Percentiles rank a stretch among this genome's conserved stretches.
phyloP scores from a whole-genome alignment of 2,329 filamentous ascomycete genomes.

The Diaporthe humulicola region DNA sequence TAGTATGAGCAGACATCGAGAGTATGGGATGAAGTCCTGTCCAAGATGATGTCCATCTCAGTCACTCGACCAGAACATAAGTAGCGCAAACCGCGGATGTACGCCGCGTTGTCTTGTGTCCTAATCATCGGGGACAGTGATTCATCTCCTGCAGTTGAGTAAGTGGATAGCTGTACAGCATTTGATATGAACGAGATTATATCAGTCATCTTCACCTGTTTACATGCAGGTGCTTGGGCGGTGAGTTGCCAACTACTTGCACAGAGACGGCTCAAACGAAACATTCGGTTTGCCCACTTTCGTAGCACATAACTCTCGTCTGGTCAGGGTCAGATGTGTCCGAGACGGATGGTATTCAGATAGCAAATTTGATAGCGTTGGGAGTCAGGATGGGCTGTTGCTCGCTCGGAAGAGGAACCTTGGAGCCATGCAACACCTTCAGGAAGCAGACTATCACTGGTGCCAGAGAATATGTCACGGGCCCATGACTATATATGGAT shows the following conservation, averaged over 20 bases:
- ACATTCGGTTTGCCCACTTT: neutral
- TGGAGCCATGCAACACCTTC: too few relatives aligned
- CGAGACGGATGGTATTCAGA: neutral
- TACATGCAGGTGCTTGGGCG: neutral
- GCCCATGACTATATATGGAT: too few relatives aligned
- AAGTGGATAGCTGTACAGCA: neutral
- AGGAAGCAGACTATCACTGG: neutral
- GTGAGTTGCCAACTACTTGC: neutral
- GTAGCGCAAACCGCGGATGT: neutral
- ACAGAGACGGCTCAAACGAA: too few relatives aligned
- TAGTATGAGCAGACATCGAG: too few relatives aligned
- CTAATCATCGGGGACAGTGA: too few relatives aligned
- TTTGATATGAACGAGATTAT: neutral
- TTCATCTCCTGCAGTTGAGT: too few relatives aligned
- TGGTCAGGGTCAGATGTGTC: fast-evolving
- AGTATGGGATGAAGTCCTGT: too few relatives aligned
- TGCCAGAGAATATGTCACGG: too few relatives aligned
- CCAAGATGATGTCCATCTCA: neutral
- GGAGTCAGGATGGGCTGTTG: neutral
- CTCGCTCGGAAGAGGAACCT: neutral
- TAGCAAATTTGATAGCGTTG: neutral
- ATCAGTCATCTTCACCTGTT: neutral
- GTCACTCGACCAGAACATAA: neutral
- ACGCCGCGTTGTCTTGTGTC: too few relatives aligned
- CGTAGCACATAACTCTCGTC: too few relatives aligned